These are phyloP conservation scores for Cutaneotrichosporon sp. DNA, from an alignment of 1,284 basidiomycete species.

Conservation along the genomic window DNA sequence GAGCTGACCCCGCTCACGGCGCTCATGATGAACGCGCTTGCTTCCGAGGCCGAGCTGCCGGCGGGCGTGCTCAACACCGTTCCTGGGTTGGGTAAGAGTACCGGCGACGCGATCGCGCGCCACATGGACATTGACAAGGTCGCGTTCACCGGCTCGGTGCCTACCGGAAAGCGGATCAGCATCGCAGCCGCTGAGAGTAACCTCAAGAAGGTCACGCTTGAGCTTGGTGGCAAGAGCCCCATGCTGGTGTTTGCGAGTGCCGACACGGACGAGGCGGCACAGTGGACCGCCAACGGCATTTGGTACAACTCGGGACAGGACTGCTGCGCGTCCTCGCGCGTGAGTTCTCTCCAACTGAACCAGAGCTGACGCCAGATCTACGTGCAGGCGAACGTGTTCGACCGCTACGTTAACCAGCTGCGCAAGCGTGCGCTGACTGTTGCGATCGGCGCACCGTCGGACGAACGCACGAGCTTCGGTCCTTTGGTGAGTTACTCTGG, in stretches of 20 bases:
- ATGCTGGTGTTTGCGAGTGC: slow-evolving; percentile 56
- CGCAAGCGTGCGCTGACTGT: slow-evolving; percentile 67
- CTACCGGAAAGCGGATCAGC: slow-evolving; percentile 81
- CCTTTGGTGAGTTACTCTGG: slow-evolving; percentile 57
- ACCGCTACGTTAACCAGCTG: slow-evolving; percentile 69
- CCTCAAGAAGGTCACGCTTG: slow-evolving; percentile 67
- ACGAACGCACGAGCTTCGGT: slow-evolving; percentile 70
- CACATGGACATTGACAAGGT: slow-evolving; percentile 78
- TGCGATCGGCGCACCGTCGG: slow-evolving; percentile 70
- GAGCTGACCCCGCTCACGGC: slow-evolving; percentile 89
- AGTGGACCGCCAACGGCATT: slow-evolving; percentile 46
- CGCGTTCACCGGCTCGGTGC: slow-evolving; percentile 62
- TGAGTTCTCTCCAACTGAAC: slow-evolving; percentile 42
- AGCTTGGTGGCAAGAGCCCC: slow-evolving; percentile 59
- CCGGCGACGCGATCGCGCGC: slow-evolving; percentile 75
- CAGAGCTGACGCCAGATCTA: slow-evolving; percentile 57
- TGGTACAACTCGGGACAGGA: slow-evolving; percentile 44
- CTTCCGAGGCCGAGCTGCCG: slow-evolving; percentile 66
- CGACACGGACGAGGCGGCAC: slow-evolving; percentile 72
- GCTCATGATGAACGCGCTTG: slow-evolving; percentile 58
- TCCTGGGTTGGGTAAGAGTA: slow-evolving; percentile 74
- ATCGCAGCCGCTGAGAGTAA: slow-evolving; percentile 78
- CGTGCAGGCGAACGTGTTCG: slow-evolving; percentile 79
- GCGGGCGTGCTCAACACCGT: slow-evolving; percentile 90
- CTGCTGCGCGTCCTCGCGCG: slow-evolving; percentile 66